Evolutionary conservation across 2,329 filamentous ascomycete species (phyloP).

Genomic region (Colletotrichum acutatum): DNA sequence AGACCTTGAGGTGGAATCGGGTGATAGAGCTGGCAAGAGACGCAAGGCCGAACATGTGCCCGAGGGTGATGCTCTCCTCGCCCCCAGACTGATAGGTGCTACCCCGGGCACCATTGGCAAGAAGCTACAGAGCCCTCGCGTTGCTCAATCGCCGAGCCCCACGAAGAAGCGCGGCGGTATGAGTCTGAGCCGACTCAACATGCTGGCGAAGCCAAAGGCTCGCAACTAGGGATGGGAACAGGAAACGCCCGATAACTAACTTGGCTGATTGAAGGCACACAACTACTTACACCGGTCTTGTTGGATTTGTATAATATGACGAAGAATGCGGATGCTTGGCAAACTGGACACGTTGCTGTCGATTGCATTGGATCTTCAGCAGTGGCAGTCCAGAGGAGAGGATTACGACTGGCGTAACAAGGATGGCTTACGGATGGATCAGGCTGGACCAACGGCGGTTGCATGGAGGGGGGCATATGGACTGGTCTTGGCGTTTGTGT

Average conservation of each 20-base stretch:
- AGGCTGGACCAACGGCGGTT: conserved; percentile 6
- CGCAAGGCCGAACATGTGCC: conserved; percentile 60
- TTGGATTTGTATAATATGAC: conserved; percentile 30
- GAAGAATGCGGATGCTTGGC: background rate
- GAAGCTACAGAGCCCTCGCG: conserved; percentile 47
- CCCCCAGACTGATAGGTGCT: conserved; percentile 55
- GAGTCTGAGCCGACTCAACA: conserved; percentile 69
- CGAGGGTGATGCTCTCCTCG: conserved; percentile 64
- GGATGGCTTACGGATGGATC: conserved; percentile 15
- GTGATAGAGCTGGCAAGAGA: conserved; percentile 68
- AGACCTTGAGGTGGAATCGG: conserved; percentile 67
- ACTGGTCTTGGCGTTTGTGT: conserved; percentile 24
- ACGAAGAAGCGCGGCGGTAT: conserved; percentile 64
- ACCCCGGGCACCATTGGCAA: conserved; percentile 48
- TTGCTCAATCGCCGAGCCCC: conserved; percentile 50
- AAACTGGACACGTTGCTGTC: background rate
- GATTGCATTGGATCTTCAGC: background rate
- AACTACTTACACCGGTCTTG: background rate
- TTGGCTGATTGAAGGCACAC: background rate
- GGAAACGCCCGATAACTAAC: background rate
- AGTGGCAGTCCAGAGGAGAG: conserved; percentile 4
- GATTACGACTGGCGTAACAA: conserved; percentile 21
- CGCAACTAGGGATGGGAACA: conserved; percentile 52
- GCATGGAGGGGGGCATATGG: conserved; percentile 4
- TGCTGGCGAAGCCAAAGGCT: conserved; percentile 70